Conservation (phyloP, 2,329 filamentous ascomycete species). For the Botryosphaeria dothidea region DNA sequence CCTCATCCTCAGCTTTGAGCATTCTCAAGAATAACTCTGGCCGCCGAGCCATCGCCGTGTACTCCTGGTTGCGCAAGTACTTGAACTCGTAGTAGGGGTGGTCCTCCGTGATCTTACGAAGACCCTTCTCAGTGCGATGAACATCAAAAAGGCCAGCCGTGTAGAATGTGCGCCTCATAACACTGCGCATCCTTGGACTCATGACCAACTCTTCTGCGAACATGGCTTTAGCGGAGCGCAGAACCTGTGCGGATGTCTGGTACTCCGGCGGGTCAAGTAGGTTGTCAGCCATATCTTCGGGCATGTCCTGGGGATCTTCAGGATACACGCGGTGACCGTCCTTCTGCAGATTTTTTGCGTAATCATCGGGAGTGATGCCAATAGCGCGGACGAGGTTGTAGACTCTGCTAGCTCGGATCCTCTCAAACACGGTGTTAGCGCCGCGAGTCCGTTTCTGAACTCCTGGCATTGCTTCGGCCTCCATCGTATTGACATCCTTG, state of each 20-base stretch:
- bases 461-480: slow-evolving; percentile 60
- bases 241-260: slow-evolving; percentile 71
- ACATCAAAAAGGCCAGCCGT: slow-evolving; percentile 85
- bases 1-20: slow-evolving; percentile 97
- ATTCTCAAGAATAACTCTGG: slow-evolving; percentile 94
- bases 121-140: slow-evolving; percentile 86
- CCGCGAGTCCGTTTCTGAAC: slow-evolving; percentile 80
- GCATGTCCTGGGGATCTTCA: slow-evolving; percentile 78
- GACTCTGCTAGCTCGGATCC: slow-evolving; percentile 76
- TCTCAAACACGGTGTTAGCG: slow-evolving; percentile 78
- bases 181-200: slow-evolving; percentile 86
- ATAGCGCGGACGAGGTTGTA: slow-evolving; percentile 85
- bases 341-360: slow-evolving; percentile 82
- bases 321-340: slow-evolving; percentile 77
- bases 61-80: slow-evolving; percentile 87
- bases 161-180: slow-evolving; percentile 82
- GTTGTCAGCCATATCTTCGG: slow-evolving; percentile 83
- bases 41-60: slow-evolving; percentile 75
- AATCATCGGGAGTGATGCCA: slow-evolving; percentile 83
- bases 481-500: slow-evolving; percentile 71
- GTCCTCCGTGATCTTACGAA: slow-evolving; percentile 89
- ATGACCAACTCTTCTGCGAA: slow-evolving; percentile 87
- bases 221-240: slow-evolving; percentile 80
- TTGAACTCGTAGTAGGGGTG: slow-evolving; percentile 98
- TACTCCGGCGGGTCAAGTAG: slow-evolving; percentile 72